Percentiles rank a stretch among this genome's conserved stretches.
Evolutionary conservation across 2,329 filamentous ascomycete genomes (phyloP).

Genomic region (Colletotrichum sp.): DNA sequence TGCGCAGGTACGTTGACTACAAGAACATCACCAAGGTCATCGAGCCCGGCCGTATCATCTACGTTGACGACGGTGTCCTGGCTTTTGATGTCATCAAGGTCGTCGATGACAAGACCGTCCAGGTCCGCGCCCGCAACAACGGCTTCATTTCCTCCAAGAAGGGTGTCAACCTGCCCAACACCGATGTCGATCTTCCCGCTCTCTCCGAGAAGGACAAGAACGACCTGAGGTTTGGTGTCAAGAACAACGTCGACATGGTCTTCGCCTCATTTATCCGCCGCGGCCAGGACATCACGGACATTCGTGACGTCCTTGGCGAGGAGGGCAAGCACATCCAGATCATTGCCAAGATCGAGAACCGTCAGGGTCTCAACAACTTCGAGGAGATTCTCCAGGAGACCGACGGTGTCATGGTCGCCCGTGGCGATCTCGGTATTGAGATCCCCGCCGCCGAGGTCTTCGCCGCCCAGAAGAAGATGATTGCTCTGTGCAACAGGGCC

Average conservation of each 20-base stretch:
- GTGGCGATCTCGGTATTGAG: conserved; percentile 98
- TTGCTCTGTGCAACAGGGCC: conserved; percentile 99
- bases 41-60: conserved; percentile 87
- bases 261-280: conserved; percentile 98
- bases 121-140: conserved; percentile 90
- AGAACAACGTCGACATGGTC: conserved; percentile 99
- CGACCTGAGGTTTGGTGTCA: conserved; percentile 93
- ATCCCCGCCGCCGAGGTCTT: conserved; percentile 99
- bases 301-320: conserved; percentile 88
- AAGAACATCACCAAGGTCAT: conserved; percentile 99
- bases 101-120: conserved; percentile 86
- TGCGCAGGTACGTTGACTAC: conserved; percentile 89
- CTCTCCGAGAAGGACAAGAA: conserved; percentile 98
- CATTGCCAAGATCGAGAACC: conserved; percentile 99
- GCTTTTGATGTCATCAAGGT: conserved; percentile 93
- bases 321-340: conserved; percentile 98
- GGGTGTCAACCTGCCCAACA: conserved; percentile 99
- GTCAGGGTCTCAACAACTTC: conserved; percentile 99
- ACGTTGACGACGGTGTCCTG: conserved; percentile 97
- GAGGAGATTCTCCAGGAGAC: conserved; percentile 94
- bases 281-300: conserved; percentile 89
- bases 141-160: conserved; percentile 99
- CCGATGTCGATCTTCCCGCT: conserved; percentile 95
- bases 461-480: conserved; percentile 99
- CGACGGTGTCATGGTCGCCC: conserved; percentile 99